Conservation (phyloP, 352 stramenopile genomes). For the Pilasporangium apinafurcum region DNA sequence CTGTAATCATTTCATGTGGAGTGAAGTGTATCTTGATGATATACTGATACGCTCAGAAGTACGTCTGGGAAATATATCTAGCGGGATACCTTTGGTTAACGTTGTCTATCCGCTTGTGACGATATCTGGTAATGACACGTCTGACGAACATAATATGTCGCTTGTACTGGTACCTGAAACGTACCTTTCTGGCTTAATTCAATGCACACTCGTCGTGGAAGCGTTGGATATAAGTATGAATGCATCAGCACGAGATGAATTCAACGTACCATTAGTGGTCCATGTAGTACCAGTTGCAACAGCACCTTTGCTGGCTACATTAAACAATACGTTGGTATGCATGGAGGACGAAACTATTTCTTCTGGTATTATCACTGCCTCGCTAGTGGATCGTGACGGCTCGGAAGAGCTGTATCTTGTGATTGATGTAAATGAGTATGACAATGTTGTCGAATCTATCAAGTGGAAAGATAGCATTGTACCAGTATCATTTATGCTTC, state of each 20-base stretch:
- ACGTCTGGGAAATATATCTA: no score
- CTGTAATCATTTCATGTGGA: not conserved
- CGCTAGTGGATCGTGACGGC: conserved; percentile 25
- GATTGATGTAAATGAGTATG: conserved; percentile 14
- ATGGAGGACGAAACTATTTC: conserved; percentile 20
- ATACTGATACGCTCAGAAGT: no score
- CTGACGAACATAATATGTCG: conserved; percentile 8
- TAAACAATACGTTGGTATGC: conserved; percentile 3
- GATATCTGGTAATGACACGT: no score
- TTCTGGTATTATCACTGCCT: conserved; percentile 12
- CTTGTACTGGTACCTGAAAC: conserved; percentile 11
- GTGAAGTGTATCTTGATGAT: no score
- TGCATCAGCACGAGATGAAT: conserved; percentile 9
- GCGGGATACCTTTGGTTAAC: no score
- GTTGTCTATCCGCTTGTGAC: no score
- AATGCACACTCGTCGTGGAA: conserved; percentile 10
- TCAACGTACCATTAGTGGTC: conserved; percentile 7
- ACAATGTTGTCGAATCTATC: conserved; percentile 10
- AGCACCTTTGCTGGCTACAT: conserved; percentile 6
- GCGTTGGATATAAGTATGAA: conserved; percentile 12
- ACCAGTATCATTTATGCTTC: no score
- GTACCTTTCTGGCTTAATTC: conserved; percentile 24
- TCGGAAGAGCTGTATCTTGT: conserved; percentile 26
- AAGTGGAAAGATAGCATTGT: conserved; percentile 9
- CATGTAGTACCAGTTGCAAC: conserved; percentile 18